Conservation (phyloP, 2,329 filamentous ascomycete genomes). For the Malbranchea zuffiana region DNA sequence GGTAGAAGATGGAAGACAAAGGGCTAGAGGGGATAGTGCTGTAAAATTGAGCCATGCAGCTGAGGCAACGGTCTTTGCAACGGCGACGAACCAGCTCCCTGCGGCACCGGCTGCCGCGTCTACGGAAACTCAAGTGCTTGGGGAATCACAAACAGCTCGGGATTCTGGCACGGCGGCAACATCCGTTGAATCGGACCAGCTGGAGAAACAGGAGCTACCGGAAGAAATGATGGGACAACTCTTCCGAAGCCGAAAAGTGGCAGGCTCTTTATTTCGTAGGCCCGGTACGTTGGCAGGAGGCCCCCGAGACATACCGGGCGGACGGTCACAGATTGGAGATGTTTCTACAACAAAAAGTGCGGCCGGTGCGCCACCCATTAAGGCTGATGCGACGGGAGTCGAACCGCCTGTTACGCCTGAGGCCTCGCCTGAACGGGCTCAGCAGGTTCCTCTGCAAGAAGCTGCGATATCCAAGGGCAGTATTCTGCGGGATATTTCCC, state of each 20-base stretch:
- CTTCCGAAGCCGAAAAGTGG: constrained; percentile 51
- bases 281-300: background rate
- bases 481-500: background rate
- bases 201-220: constrained; percentile 42
- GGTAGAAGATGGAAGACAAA: too few species aligned
- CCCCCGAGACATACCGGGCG: background rate
- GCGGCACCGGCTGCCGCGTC: too few species aligned
- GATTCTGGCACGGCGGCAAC: too few species aligned
- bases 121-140: too few species aligned
- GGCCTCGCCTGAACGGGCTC: background rate
- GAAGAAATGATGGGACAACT: constrained; percentile 51
- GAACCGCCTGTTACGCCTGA: background rate
- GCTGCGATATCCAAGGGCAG: background rate
- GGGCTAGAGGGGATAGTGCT: too few species aligned
- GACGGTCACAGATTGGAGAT: background rate
- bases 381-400: background rate
- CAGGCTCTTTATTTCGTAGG: constrained; percentile 42
- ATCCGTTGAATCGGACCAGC: too few species aligned
- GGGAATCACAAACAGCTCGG: too few species aligned
- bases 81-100: too few species aligned
- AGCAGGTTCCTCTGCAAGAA: background rate
- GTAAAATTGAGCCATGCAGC: too few species aligned
- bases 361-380: background rate
- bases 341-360: background rate
- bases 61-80: too few species aligned